Percentiles rank a stretch among this genome's conserved stretches.
Evolutionary conservation across 192 early-diverging fungal genomes (phyloP).

Genomic region (Phycomyces blakesleeanus): DNA sequence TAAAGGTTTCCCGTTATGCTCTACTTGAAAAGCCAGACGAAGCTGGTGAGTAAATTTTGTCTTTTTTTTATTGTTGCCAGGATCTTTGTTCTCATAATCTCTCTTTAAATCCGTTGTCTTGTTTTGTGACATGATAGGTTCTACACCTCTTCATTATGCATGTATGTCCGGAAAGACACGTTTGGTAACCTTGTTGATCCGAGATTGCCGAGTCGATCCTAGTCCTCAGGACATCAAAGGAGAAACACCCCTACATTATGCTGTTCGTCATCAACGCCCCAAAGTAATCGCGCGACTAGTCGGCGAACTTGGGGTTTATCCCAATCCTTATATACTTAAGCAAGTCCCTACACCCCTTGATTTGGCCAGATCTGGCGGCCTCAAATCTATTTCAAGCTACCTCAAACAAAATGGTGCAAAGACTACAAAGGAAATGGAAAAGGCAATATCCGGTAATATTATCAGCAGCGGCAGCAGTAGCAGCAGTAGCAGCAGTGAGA

Average conservation of each 20-base stretch:
- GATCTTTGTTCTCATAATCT: not conserved
- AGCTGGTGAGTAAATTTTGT: slow-evolving; percentile 4
- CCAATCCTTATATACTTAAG: slow-evolving; percentile 24
- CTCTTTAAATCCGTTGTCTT: too few species aligned
- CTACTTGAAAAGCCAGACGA: slow-evolving; percentile 17
- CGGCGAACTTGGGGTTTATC: slow-evolving; percentile 18
- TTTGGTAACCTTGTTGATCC: slow-evolving; percentile 14
- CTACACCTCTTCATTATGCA: slow-evolving; percentile 29
- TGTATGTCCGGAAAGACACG: slow-evolving; percentile 14
- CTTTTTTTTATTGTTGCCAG: not conserved
- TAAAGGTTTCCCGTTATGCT: slow-evolving; percentile 2
- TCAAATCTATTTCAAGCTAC: slow-evolving; percentile 14
- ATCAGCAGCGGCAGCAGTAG: not conserved
- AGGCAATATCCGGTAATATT: not conserved
- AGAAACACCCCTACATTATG: slow-evolving; percentile 32
- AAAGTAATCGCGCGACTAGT: slow-evolving; percentile 20
- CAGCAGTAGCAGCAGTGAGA: not conserved
- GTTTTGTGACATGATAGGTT: slow-evolving; percentile 8
- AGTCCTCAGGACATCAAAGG: slow-evolving; percentile 18
- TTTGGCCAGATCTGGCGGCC: slow-evolving; percentile 18
- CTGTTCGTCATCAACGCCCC: slow-evolving; percentile 13
- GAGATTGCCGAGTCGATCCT: slow-evolving; percentile 9
- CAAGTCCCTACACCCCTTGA: slow-evolving; percentile 27
- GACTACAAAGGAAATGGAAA: slow-evolving; percentile 28
- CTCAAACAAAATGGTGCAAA: slow-evolving; percentile 16